These are phyloP conservation scores for Nicotiana knightiana DNA, from an alignment of 257 asterid species.

Conservation along the genomic window DNA sequence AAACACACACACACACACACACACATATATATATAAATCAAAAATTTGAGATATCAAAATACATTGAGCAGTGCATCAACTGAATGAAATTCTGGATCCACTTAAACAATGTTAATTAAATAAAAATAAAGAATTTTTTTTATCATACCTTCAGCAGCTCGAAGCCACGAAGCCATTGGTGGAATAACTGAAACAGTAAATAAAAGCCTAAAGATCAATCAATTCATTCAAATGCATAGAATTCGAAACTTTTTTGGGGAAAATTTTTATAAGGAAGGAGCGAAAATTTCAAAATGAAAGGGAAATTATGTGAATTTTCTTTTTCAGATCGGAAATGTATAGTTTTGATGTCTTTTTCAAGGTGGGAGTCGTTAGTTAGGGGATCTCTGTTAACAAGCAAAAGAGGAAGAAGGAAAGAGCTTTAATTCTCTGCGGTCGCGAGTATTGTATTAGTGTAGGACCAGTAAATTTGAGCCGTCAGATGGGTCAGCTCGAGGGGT, in stretches of 20 bases:
- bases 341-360: neutral
- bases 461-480: neutral
- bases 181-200: slow-evolving; percentile 12
- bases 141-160: slow-evolving; percentile 90
- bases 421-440: neutral
- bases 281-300: neutral
- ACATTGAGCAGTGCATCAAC: neutral
- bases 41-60: neutral
- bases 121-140: neutral
- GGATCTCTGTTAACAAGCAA: neutral
- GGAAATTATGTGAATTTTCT: neutral
- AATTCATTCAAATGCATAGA: neutral
- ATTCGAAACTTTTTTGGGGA: neutral
- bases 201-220: neutral
- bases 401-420: neutral
- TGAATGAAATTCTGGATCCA: neutral
- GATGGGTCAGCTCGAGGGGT: neutral
- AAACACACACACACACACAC: neutral
- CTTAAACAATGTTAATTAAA: neutral
- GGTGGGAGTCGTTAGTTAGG: neutral
- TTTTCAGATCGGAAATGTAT: neutral
- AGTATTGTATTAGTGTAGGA: neutral
- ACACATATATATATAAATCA: neutral
- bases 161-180: slow-evolving; percentile 62
- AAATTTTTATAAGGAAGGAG: neutral